Evolutionary conservation across 768 basidiomycete species (phyloP), one percentile per base, ranked within the genome.

Genomic region (Daedaleopsis sinensis): DNA sequence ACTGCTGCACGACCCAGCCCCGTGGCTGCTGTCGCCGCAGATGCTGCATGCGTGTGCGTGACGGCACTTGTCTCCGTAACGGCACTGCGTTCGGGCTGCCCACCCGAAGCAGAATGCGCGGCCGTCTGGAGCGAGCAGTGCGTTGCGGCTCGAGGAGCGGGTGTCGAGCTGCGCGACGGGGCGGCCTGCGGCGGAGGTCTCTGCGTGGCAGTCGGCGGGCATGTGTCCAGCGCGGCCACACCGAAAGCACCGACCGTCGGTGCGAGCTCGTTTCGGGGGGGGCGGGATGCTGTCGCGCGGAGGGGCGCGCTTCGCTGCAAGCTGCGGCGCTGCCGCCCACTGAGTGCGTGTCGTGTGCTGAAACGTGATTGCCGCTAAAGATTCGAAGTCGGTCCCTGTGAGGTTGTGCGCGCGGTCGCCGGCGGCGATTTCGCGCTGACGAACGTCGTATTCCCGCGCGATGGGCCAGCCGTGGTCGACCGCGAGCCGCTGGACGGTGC

Each of bases 11-110:
- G 18, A 15, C 3, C 59, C 55, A 1, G 77, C 76, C 7, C 74
- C 75, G 59, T 78, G 76, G 24, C 38, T 23, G 1, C 37, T 13
- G 42, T 59, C 52, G 8, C 57, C 49, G 58, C 76, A 77, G 64
- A 78, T 58, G 57, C 67, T 72, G 66, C 75, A 77, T 10, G 36
- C 58, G 58, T 78, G 77, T 58, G 55, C 39, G 56, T 63, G 57
- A 35, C 36, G 36, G 67, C 75, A 75, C 27, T 16, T 24, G 46
- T 27, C 18, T 4, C 63, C 64, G n/a, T 43, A 68, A 3, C 37
- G 32, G 64, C 74, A 74, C 32, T 35, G 9, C 18, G 61, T 60
- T 5, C 24, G 19, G 19, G 27, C 7, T 7, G 74, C 70, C 48
- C 57, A 77, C 19, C 47, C 52, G 64, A 77, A 74, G 55, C 74